A percentile compares a stretch with the other conserved stretches of the same genome.
Evolutionary conservation across 2,329 filamentous ascomycete species (phyloP).

Genomic region (Sporothrix humicola): DNA sequence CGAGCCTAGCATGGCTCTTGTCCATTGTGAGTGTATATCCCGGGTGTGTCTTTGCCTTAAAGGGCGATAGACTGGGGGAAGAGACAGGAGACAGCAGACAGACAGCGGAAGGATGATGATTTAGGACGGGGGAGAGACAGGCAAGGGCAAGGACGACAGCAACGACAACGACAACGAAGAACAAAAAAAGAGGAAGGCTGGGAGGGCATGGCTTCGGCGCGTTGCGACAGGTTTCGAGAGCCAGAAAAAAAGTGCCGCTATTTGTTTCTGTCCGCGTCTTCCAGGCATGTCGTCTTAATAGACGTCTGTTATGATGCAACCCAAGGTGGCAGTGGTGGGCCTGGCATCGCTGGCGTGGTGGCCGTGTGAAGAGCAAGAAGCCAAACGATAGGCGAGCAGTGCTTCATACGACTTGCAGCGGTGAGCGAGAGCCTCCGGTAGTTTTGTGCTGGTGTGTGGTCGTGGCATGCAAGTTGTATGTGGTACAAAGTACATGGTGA

Average conservation of each 20-base stretch:
- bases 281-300: constrained; percentile 24
- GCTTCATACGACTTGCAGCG: constrained; percentile 14
- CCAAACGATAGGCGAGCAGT: constrained; percentile 31
- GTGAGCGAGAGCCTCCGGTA: constrained; percentile 25
- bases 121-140: neutral
- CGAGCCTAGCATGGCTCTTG: neutral
- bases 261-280: constrained; percentile 15
- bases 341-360: constrained; percentile 16
- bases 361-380: neutral
- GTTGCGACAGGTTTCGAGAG: constrained; percentile 31
- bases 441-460: constrained; percentile 7
- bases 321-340: constrained; percentile 29
- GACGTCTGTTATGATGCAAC: constrained; percentile 33
- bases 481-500: constrained; percentile 18
- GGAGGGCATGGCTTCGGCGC: neutral
- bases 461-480: constrained; percentile 7
- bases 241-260: constrained; percentile 31
- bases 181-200: neutral
- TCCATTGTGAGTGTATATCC: neutral
- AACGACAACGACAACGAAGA: neutral
- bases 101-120: neutral
- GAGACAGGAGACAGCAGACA: neutral
- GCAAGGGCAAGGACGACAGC: neutral
- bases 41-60: constrained; percentile 5
- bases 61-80: neutral